Conservation (phyloP, 2,329 filamentous ascomycete species). For the Botrytis fragariae region DNA sequence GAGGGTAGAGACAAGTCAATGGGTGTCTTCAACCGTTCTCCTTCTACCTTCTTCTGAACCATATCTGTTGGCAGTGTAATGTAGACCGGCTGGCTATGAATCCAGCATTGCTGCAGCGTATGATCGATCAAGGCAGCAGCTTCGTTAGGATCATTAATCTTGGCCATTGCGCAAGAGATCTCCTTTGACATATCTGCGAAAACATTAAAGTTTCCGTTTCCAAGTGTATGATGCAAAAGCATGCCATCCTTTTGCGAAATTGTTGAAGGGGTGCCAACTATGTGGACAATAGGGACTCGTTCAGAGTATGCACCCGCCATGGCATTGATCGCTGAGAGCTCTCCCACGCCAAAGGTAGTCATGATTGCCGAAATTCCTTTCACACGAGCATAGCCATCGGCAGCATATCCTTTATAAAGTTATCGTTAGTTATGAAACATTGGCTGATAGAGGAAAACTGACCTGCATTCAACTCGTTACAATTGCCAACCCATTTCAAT, state of each 20-base stretch:
- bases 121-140: slow-evolving; percentile 76
- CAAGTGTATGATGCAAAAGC: slow-evolving; percentile 67
- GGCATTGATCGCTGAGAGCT: slow-evolving; percentile 71
- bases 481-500: slow-evolving; percentile 65
- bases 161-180: slow-evolving; percentile 69
- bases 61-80: slow-evolving; percentile 81
- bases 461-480: slow-evolving; percentile 73
- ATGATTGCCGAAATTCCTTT: slow-evolving; percentile 68
- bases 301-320: slow-evolving; percentile 73
- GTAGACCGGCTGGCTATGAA: slow-evolving; percentile 76
- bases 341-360: slow-evolving; percentile 74
- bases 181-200: slow-evolving; percentile 75
- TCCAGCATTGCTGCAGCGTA: slow-evolving; percentile 70
- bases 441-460: slow-evolving; percentile 29
- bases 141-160: slow-evolving; percentile 66
- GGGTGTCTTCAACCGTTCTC: slow-evolving; percentile 64
- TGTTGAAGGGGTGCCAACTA: slow-evolving; percentile 55
- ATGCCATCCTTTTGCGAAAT: slow-evolving; percentile 47
- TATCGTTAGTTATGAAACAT: neutral
- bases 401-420: slow-evolving; percentile 59
- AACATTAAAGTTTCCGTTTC: slow-evolving; percentile 77
- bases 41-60: slow-evolving; percentile 72
- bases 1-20: slow-evolving; percentile 63
- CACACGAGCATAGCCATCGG: slow-evolving; percentile 75
- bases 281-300: slow-evolving; percentile 65